Percentiles rank a stretch among this genome's conserved stretches.
Conservation (phyloP, 164 flowering plant species). For the Chimonanthus salicifolius region DNA sequence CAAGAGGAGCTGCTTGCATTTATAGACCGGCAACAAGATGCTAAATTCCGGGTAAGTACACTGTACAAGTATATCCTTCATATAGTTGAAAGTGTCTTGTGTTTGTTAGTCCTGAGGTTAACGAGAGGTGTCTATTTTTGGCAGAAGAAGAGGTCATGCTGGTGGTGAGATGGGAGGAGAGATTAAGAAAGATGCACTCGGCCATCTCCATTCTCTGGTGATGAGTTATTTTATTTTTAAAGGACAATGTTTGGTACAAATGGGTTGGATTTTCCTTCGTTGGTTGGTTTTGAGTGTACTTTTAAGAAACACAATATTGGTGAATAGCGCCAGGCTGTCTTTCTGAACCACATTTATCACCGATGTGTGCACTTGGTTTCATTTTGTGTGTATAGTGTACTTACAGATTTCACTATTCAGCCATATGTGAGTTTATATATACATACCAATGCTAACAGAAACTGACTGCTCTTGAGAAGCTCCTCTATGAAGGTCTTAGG, state of each 20-base stretch:
- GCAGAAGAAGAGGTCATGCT: conserved; percentile 6
- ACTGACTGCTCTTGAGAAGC: no score
- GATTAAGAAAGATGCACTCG: neutral
- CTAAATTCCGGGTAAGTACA: conserved; percentile 50
- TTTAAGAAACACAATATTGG: neutral
- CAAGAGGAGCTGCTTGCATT: conserved; percentile 91
- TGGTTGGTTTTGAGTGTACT: neutral
- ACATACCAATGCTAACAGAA: no score
- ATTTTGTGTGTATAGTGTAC: no score
- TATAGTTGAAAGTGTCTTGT: neutral
- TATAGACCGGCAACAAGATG: conserved; percentile 72
- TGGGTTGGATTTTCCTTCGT: neutral
- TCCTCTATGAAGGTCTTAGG: no score
- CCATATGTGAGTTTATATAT: no score
- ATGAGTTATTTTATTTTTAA: neutral
- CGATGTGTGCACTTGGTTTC: no score
- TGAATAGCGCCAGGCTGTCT: neutral
- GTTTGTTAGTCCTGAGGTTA: neutral
- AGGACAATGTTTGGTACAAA: neutral
- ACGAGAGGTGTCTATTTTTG: conserved; percentile 1
- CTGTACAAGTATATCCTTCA: neutral
- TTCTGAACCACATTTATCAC: no score
- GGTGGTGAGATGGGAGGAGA: neutral
- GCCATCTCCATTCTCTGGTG: neutral
- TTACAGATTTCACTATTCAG: no score